Percentiles rank a stretch among this genome's conserved stretches.
These are phyloP conservation scores for Sphagnum magellanicum DNA, from an alignment of 228 moss, liverwort and hornwort genomes.

Conservation along the genomic window DNA sequence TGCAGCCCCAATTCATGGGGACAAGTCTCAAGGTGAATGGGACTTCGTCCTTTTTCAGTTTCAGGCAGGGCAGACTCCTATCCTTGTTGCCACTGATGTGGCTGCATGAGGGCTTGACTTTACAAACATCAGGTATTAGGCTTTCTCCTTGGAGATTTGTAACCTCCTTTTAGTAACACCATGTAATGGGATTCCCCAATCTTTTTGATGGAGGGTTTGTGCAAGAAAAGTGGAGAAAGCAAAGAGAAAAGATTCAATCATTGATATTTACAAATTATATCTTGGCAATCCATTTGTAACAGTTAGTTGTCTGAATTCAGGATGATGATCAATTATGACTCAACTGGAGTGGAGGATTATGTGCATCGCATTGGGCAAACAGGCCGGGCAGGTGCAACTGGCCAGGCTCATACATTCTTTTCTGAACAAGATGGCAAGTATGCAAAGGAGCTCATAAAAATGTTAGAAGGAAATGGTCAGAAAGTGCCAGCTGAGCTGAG, in stretches of 20 bases:
- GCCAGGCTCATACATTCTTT: constrained; percentile 82
- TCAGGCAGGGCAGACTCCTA: constrained; percentile 67
- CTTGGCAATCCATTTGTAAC: not conserved
- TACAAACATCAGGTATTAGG: constrained; percentile 70
- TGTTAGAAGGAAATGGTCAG: constrained; percentile 88
- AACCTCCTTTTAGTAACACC: no score
- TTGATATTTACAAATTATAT: not conserved
- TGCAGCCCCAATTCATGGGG: constrained; percentile 94
- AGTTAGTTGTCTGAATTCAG: constrained; percentile 22
- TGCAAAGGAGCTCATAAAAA: constrained; percentile 84
- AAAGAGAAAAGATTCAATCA: no score
- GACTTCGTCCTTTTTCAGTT: constrained; percentile 84
- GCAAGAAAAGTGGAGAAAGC: no score
- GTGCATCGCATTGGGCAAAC: constrained; percentile 95
- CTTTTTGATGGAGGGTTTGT: no score
- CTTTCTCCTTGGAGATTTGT: not conserved
- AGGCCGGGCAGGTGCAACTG: constrained; percentile 92
- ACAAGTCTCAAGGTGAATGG: constrained; percentile 90
- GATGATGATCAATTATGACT: constrained; percentile 92
- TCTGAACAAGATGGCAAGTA: constrained; percentile 94
- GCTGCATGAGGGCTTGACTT: constrained; percentile 97
- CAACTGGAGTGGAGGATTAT: constrained; percentile 91
- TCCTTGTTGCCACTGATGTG: constrained; percentile 92
- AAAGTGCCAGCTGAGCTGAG: constrained; percentile 76
- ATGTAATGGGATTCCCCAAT: no score